Evolutionary conservation across 768 basidiomycete species (phyloP).

Genomic region (Lactifluus volemus): DNA sequence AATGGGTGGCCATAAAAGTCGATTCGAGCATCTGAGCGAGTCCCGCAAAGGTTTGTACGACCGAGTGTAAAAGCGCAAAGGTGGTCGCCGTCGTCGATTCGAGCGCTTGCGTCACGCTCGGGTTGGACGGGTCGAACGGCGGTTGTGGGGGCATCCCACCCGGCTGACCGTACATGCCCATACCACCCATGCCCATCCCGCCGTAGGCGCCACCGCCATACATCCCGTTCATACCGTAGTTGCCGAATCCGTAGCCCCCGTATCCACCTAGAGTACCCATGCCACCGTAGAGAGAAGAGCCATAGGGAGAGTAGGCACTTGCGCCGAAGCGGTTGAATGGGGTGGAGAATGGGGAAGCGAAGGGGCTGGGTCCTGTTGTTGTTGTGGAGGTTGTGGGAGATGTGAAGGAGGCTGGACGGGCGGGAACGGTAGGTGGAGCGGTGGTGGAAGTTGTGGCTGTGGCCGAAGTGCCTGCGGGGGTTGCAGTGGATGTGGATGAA

Average conservation of each 20-base stretch:
- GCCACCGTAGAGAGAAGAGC: slow-evolving; percentile 40
- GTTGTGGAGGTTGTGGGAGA: slow-evolving; percentile 29
- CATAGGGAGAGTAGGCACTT: slow-evolving; percentile 27
- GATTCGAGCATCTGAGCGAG: slow-evolving; percentile 96
- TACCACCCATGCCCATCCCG: slow-evolving; percentile 36
- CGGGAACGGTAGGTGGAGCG: slow-evolving; percentile 40
- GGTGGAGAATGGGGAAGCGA: slow-evolving; percentile 27
- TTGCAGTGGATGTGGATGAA: not conserved
- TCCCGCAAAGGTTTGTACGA: slow-evolving; percentile 92
- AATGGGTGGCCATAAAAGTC: slow-evolving; percentile 96
- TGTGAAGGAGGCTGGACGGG: slow-evolving; percentile 48
- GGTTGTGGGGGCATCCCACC: slow-evolving; percentile 25
- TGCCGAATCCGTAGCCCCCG: slow-evolving; percentile 27
- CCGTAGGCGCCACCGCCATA: slow-evolving; percentile 18
- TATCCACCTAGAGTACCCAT: slow-evolving; percentile 32
- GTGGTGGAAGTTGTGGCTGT: not conserved
- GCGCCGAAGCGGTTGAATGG: slow-evolving; percentile 38
- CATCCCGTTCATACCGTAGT: slow-evolving; percentile 26
- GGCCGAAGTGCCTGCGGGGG: not conserved
- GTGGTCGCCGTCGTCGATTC: slow-evolving; percentile 88
- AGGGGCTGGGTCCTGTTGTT: slow-evolving; percentile 27
- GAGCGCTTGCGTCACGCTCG: slow-evolving; percentile 78
- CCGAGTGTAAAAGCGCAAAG: slow-evolving; percentile 86
- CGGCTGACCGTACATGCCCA: slow-evolving; percentile 34
- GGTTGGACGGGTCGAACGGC: slow-evolving; percentile 39